Conservation (phyloP, 495 filamentous ascomycete species). For the Annulohypoxylon moriforme region DNA sequence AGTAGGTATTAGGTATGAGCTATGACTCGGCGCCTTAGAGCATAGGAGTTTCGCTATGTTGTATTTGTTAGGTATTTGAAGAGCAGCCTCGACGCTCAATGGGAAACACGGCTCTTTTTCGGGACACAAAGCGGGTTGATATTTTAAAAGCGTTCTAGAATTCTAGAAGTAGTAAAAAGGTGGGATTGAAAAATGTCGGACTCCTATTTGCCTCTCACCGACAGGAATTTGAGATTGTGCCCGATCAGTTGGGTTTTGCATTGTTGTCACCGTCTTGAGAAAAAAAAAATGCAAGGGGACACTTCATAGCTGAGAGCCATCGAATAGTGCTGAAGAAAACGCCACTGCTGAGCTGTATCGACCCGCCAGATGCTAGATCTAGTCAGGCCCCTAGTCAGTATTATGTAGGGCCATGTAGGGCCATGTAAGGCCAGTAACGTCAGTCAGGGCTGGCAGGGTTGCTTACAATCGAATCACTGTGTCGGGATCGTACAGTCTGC, state of each 20-base stretch:
- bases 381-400: background rate
- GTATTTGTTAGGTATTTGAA: constrained; percentile 31
- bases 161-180: background rate
- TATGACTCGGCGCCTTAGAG: constrained; percentile 16
- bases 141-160: constrained; percentile 2
- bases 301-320: constrained; percentile 5
- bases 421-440: background rate
- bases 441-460: constrained; percentile 8
- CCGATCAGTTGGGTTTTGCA: background rate
- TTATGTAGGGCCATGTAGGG: background rate
- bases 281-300: constrained; percentile 11
- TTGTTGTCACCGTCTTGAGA: background rate
- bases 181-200: constrained; percentile 4
- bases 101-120: constrained; percentile 22
- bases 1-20: too few species aligned
- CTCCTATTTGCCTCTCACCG: constrained; percentile 16
- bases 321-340: constrained; percentile 23
- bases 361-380: constrained; percentile 24
- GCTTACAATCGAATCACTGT: constrained; percentile 33
- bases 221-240: background rate
- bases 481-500: constrained; percentile 34
- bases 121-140: constrained; percentile 23
- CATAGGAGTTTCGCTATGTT: constrained; percentile 18
- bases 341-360: constrained; percentile 44
- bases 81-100: constrained; percentile 16